Base-by-base conservation (phyloP, 495 filamentous ascomycete genomes). In the Cairneyella variabilis region DNA sequence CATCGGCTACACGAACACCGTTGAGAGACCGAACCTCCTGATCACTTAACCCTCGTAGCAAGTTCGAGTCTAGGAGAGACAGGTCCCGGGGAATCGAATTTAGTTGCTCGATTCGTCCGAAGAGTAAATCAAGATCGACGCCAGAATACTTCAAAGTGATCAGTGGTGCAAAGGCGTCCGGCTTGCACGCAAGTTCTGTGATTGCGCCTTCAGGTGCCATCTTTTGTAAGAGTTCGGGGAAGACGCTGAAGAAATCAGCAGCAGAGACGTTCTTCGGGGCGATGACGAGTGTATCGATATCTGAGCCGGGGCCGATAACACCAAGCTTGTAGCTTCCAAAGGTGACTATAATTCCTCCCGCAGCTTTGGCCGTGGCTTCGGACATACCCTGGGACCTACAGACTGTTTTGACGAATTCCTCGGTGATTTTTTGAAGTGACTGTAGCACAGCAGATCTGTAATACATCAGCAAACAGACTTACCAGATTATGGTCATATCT, bases 271-370 rank as follows among this genome's bases (percentile, higher is more conserved):
- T 90, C 64, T 87, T 90, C 16, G 93, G 93, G 23, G 83, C 90
- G 25, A 96, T 85, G 34, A 97, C 81, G 16, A 98, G 82, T 14
- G 93, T 97, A 71, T 98, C 93, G 60, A 98, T 96, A 82, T 98
- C 93, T 28, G 95, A 96, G 40, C 89, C 90, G 46, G 93, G 93
- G 2, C 91, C 91, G 72, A 91, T 96, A 38, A 96, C 93, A 37
- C 95, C 95, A 8, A 98, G 72, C 23, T 89, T 82, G 67, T 89
- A 98, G 70, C 95, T 97, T 47, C 93, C 93, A 69, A 88, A 98
- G 0, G 95, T 91, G 65, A 92, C 95, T 36, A 98, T 83, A 70
- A 91, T 89, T 32, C 91, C 95, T 38, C 90, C 89, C 0, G 89
- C 84, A 52, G 83, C 80, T 37, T 91, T 86, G 22, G 95, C 79